Evolutionary conservation across 2,329 filamentous ascomycete species (phyloP), one percentile per base, ranked within the genome.

Genomic region (Diaporthe nobilis): DNA sequence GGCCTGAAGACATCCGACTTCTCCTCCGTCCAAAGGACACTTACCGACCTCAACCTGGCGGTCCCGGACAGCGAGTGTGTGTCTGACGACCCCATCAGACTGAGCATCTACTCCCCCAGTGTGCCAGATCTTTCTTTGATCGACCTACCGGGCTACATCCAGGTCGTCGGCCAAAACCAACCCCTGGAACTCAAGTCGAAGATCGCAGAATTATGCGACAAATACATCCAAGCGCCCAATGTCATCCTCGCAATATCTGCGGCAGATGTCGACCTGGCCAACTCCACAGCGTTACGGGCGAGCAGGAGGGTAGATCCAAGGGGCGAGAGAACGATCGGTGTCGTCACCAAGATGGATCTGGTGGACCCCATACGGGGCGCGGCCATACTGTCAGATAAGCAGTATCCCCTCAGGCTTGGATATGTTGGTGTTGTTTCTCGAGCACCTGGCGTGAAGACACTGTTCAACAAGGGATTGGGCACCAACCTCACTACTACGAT

Each of bases 331-430:
- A 99, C 97, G 0, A 99, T 99, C 81, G 97, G 97, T 60, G 97
- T 99, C n/a, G 93, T 99, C 57, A 99, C 97, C 4, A 99, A 99
- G 86, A 98, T 99, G 96, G 97, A 99, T 81, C 89, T 99, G 31
- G 96, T 99, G 10, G 96, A 98, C 79, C 90, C 97, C 4, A 87
- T 88, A 10, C 92, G 96, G 75, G 97, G 96, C 42, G 90, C 91
- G 20, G 89, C 91, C 49, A 95, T 99, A 44, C 88, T 99, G 28
- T 92, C 89, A 37, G 96, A 99, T 83, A 93, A 92, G 82, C 98
- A 98, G 83, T 99, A 99, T 81, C 96, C 97, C 55, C 88, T 99
- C 42, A 91, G 97, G n/a, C 87, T 99, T 4, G 97, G 97, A 4
- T 99, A 99, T 80, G 96, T 99, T 4, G 97, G 97, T 68, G 97